Base-by-base conservation (phyloP, 495 filamentous ascomycete genomes). In the Durotheca rogersii region DNA sequence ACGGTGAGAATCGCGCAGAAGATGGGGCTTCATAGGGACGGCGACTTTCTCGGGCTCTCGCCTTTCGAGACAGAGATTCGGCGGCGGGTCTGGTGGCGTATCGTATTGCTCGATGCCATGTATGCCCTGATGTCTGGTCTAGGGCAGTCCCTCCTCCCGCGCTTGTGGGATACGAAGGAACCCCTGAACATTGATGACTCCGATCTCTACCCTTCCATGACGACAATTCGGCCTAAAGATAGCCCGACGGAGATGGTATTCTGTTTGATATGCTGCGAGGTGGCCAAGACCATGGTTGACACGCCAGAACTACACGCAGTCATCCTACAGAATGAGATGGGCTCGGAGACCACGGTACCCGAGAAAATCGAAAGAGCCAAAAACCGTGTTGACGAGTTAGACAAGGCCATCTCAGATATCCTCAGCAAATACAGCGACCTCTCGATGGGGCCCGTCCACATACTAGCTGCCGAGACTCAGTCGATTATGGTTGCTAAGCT, bases 1-100 rank as follows among this genome's bases (percentile, higher is more conserved):
- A 74, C 76, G 7, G 76, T 85, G 56, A 73, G 81, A 54, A 79
- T 86, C n/a, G 85, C 84, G 0, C 84, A 87, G 47, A 83, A 81
- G 14, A 84, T 88, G 82, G 85, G 85, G 0, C 71, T 88, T 1
- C 85, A 88, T 59, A 79, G 83, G 7, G 85, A 89, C 47, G 85
- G 85, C 15, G 79, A 82, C 7, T 70, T 77, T 11, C 80, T 88
- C 49, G 79, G 81, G 0, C 77, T 89, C n/a, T 56, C 74, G 3
- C 76, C 83, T 2, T 79, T 81, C 44, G 83, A 87, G 55, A 78
- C 83, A 11, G 85, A 89, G 56, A 83, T 85, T 62, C 75, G 85
- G 12, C 75, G 85, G 41, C 73, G 85, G 0, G 65, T 87, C 27
- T 89, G 85, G 85, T 89, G 83, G 84, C 81, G 84, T 51, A 85